Evolutionary conservation across 345 rosid genomes (phyloP), one percentile per base, ranked within the genome.

Genomic region (Pelargonium nanum): DNA sequence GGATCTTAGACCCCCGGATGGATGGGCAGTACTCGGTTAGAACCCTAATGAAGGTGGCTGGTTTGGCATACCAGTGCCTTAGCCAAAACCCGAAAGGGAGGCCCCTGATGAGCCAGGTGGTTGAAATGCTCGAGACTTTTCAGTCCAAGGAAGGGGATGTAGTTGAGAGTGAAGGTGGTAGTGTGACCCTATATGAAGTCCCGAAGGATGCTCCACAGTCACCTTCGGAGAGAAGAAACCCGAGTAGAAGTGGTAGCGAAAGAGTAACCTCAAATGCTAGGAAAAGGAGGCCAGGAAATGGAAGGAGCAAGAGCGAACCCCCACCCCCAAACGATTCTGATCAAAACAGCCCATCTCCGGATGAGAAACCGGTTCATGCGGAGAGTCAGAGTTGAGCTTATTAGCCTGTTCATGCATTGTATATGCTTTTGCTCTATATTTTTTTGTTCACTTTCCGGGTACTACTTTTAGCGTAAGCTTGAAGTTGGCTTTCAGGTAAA

Each of bases 71-170:
- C 78, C 83, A 81, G 66, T 90, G 99, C 81, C 86, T 93, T 17
- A 89, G 97, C 78, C 95, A 88, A 71, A 93, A 93, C 70, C 99
- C 99, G 0, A 88, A 85, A 74, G 86, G 86, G 17, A 79, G 96
- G 63, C 96, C 96, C 19, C 68, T 77, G 17, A 88, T 93, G 97
- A 90, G 66, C 70, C 80, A 86, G 65, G 97, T 81, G 64, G 99
- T 93, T 8, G 88, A 86, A 78, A 64, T 79, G 25, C 96, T 87
- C 0, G 92, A 84, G 77, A 67, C 71, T 53, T 72, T 82, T 56
- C 84, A 80, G 63, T 64, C 77, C 1, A 70, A 67, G 19, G 83
- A 66, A 8, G 63, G 56, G 25, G 65, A 58, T 1, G 67, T 57
- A 0, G 95, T 78, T 55, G 74, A 73, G 58, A 77, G 67, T 23